A percentile compares a stretch with the other conserved stretches of the same genome.
phyloP scores from a whole-genome alignment of 2,329 filamentous ascomycete genomes.

The Kalmusia sp. region DNA sequence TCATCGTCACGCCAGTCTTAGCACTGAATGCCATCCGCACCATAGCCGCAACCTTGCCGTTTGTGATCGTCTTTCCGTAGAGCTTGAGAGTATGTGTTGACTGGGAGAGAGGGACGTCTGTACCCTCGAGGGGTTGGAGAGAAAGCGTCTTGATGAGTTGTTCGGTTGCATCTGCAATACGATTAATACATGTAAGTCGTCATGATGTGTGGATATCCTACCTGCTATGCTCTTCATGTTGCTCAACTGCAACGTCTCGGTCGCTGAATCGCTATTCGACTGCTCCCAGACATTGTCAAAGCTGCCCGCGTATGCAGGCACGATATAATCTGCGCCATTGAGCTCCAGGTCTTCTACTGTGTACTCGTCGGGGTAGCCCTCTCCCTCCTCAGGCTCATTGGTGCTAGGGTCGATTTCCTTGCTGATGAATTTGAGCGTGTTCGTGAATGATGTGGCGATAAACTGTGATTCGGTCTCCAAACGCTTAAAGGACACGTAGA shows the following conservation, averaged over 20 bases:
- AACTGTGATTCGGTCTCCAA: constrained; percentile 76
- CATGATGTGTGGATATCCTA: constrained; percentile 59
- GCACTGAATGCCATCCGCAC: constrained; percentile 93
- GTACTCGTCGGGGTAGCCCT: constrained; percentile 96
- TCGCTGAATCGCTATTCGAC: constrained; percentile 86
- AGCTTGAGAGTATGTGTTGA: constrained; percentile 95
- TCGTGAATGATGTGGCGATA: constrained; percentile 83
- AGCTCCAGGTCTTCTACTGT: constrained; percentile 94
- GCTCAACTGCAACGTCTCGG: constrained; percentile 87
- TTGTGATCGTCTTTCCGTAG: constrained; percentile 91
- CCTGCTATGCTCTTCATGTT: constrained; percentile 91
- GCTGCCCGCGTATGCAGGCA: constrained; percentile 91
- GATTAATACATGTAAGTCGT: too few relatives aligned
- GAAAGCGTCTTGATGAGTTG: constrained; percentile 85
- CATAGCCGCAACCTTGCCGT: constrained; percentile 84
- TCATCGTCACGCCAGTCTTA: constrained; percentile 93
- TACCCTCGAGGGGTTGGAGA: constrained; percentile 91
- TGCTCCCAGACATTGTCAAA: constrained; percentile 97
- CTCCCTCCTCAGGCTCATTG: constrained; percentile 83
- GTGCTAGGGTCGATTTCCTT: constrained; percentile 97
- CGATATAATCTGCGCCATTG: constrained; percentile 88
- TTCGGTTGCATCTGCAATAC: constrained; percentile 82
- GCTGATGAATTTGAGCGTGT: constrained; percentile 93
- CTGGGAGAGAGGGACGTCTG: constrained; percentile 85
- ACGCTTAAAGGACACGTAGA: constrained; percentile 95